Percentiles rank a stretch among this genome's conserved stretches.
Conservation (phyloP, 129 eudicot species). For the Apium graveolens region DNA sequence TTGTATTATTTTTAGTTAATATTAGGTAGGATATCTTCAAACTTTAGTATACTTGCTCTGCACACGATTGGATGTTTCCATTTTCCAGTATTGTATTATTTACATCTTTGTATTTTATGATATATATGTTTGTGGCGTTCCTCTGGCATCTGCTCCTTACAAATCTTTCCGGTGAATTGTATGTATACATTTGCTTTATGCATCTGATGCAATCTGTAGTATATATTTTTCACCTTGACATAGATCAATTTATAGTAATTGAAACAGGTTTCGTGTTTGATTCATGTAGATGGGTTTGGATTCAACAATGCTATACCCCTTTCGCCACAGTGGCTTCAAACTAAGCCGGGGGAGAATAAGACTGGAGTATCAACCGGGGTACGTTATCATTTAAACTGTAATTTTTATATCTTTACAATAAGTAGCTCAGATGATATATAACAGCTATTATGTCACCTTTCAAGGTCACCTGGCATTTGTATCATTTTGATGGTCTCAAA, state of each 20-base stretch:
- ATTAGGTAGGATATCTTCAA: not conserved
- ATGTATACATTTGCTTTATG: not conserved
- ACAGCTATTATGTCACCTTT: not conserved
- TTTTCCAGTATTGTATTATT: not conserved
- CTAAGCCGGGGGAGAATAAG: constrained; percentile 84
- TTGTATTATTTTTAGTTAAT: not conserved
- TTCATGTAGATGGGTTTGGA: constrained; percentile 56
- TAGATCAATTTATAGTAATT: not conserved
- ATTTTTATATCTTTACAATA: not conserved
- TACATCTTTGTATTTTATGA: not conserved
- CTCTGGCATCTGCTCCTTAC: not conserved
- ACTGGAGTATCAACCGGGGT: constrained; percentile 59
- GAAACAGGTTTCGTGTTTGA: constrained; percentile 12
- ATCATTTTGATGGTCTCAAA: not conserved
- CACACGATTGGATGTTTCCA: not conserved
- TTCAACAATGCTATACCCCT: constrained; percentile 76
- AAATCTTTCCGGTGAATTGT: not conserved
- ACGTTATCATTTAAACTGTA: constrained; percentile 17
- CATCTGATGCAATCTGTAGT: not conserved
- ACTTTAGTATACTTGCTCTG: not conserved
- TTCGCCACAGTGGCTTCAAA: constrained; percentile 97
- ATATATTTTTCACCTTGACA: not conserved
- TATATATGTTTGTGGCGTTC: not conserved
- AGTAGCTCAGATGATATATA: not conserved
- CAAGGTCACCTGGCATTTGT: not conserved